Evolutionary conservation across 768 basidiomycete genomes (phyloP), one percentile per base, ranked within the genome.

Genomic region (Lactarius quietus): DNA sequence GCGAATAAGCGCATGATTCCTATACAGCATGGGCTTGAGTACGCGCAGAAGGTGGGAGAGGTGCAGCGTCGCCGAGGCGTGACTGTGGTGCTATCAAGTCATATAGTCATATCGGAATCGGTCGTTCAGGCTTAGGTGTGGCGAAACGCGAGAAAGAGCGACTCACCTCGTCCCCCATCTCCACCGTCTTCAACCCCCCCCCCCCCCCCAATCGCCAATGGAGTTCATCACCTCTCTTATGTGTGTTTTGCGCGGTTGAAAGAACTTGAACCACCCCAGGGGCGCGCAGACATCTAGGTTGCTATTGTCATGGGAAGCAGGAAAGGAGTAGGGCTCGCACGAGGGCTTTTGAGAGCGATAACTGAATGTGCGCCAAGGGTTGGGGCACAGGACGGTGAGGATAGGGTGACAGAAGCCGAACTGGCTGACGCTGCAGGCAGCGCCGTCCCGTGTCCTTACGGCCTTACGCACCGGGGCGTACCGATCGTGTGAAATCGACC

Each of bases 1-100:
- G 8, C 92, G 82, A 0, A 86, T 87, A 5, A 93, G 79, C 20
- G 91, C 83, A 70, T 92, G 85, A n/a, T n/a, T n/a, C 71, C 92
- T 92, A 77, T 90, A 91, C 3, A 93, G 74, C 0, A 90, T 93
- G 39, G 91, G 90, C 0, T 92, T 92, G 28, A 94, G 79, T 59
- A 92, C 86, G 33, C 87, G 86, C 36, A 93, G 76, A 23, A 93
- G 77, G 64, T 91, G 88, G 1, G 92, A 82, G 48, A 94, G 84
- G 67, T 91, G 89, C 3, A 88, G 75, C 6, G 86, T 85, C 6
- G 90, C 90, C 66, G 82, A 81, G n/a, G 74, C 41, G 45, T 70
- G 63, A 26, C 72, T 67, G 69, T 76, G 26, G 12, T 53, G 43
- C 56, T 60, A 23, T n/a, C 12, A n/a, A n/a, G 3, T 3, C n/a